phyloP scores from a whole-genome alignment of 805 yeast species.

The Wickerhamomyces chambardii region DNA sequence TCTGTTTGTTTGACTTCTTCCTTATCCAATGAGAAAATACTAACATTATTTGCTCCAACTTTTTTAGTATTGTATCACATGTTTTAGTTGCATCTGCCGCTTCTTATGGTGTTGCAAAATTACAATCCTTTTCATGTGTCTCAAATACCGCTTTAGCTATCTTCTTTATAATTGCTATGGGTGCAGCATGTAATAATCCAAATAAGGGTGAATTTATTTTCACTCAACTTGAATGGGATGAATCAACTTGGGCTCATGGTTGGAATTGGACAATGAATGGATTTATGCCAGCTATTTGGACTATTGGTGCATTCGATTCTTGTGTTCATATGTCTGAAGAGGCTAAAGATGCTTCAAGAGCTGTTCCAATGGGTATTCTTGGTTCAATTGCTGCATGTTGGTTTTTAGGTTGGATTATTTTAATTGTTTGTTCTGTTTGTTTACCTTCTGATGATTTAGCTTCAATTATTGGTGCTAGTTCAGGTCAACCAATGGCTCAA shows the following conservation, averaged over 20 bases:
- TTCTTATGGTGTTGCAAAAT: slow-evolving; percentile 43
- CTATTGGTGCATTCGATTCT: slow-evolving; percentile 65
- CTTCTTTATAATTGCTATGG: slow-evolving; percentile 54
- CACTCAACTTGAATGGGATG: slow-evolving; percentile 33
- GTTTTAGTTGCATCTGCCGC: slow-evolving; percentile 45
- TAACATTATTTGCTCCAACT: too few relatives aligned
- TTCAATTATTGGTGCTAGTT: slow-evolving; percentile 19
- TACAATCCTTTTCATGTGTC: slow-evolving; percentile 51
- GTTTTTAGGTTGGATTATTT: slow-evolving; percentile 46
- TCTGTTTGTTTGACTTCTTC: too few relatives aligned
- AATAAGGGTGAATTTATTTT: slow-evolving; percentile 47
- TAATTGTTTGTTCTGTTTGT: slow-evolving; percentile 45
- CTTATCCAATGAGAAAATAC: too few relatives aligned
- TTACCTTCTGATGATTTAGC: slow-evolving; percentile 31
- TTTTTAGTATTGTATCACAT: slow-evolving; percentile 44
- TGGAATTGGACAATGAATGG: slow-evolving; percentile 40
- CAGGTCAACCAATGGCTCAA: slow-evolving; percentile 59
- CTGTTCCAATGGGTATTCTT: slow-evolving; percentile 58
- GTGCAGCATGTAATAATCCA: slow-evolving; percentile 37
- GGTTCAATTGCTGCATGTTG: slow-evolving; percentile 49
- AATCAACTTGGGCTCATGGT: slow-evolving; percentile 45
- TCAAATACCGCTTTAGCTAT: slow-evolving; percentile 43
- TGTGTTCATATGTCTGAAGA: slow-evolving; percentile 70
- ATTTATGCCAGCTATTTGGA: slow-evolving; percentile 66
- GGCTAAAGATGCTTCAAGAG: slow-evolving; percentile 46